Evolutionary conservation across 495 filamentous ascomycete species (phyloP).

Genomic region (Cercophora sp.): DNA sequence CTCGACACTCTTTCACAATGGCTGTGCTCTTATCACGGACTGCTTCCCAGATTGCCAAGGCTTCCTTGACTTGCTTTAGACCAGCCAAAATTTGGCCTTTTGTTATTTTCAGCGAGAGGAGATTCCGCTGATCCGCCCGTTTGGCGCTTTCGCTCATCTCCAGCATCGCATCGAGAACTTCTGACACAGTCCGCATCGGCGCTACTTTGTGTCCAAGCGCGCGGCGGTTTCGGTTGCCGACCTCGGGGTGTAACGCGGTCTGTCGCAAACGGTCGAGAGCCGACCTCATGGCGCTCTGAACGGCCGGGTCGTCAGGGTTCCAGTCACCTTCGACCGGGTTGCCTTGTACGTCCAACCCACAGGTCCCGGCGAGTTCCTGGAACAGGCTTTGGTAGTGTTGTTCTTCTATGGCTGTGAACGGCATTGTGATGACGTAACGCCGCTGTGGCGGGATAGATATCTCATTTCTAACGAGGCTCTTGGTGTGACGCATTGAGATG

Average conservation of each 20-base stretch:
- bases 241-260: constrained; percentile 79
- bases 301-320: constrained; percentile 54
- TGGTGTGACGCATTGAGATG: constrained; percentile 81
- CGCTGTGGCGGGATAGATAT: constrained; percentile 70
- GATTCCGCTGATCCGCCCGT: constrained; percentile 60
- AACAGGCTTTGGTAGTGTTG: constrained; percentile 76
- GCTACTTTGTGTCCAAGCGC: constrained; percentile 61
- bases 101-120: constrained; percentile 57
- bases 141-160: constrained; percentile 66
- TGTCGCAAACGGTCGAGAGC: constrained; percentile 61
- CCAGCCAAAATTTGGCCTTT: constrained; percentile 75
- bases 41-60: constrained; percentile 62
- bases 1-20: constrained; percentile 61
- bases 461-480: constrained; percentile 71
- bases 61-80: constrained; percentile 46
- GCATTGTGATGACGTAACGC: constrained; percentile 80
- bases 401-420: constrained; percentile 84
- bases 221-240: constrained; percentile 63
- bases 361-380: constrained; percentile 64
- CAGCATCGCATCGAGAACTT: constrained; percentile 86
- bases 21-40: constrained; percentile 50
- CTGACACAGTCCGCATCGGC: constrained; percentile 70
- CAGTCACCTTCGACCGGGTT: constrained; percentile 55
- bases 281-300: constrained; percentile 60
- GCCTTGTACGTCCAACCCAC: constrained; percentile 62